Conservation (phyloP, 768 basidiomycete species). For the Boletus vermiculosoides region DNA sequence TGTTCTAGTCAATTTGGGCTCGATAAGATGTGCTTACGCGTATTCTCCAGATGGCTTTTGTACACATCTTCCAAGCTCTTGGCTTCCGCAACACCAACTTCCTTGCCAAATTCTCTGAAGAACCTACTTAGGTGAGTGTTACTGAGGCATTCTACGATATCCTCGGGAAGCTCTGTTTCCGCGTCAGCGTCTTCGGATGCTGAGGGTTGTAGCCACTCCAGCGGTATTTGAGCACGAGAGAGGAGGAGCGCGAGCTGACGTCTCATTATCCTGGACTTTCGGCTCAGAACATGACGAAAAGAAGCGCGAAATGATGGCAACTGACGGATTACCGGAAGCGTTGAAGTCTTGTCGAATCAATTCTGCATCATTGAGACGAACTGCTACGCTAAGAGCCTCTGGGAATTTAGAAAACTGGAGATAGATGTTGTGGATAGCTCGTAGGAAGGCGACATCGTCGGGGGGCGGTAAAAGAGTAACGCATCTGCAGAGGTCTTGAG, state of each 20-base stretch:
- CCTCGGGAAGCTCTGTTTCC: conserved; percentile 70
- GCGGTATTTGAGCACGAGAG: conserved; percentile 85
- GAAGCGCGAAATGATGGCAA: conserved; percentile 11
- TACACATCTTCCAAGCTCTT: conserved; percentile 97
- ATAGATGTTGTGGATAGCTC: conserved; percentile 87
- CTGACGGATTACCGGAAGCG: conserved; percentile 84
- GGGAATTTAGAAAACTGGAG: conserved; percentile 84
- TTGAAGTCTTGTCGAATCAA: conserved; percentile 87
- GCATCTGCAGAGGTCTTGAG: conserved; percentile 48
- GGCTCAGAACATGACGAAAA: not conserved
- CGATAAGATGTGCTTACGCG: conserved; percentile 48
- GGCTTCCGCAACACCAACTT: conserved; percentile 84
- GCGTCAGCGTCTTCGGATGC: conserved; percentile 49
- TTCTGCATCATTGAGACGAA: conserved; percentile 77
- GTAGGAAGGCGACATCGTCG: conserved; percentile 87
- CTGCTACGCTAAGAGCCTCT: conserved; percentile 84
- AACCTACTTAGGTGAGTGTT: conserved; percentile 80
- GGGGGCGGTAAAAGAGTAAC: conserved; percentile 89
- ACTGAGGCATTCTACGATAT: conserved; percentile 81
- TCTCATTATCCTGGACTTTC: conserved; percentile 68
- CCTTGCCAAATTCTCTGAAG: conserved; percentile 92
- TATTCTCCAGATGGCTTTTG: conserved; percentile 92
- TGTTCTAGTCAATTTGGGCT: not conserved
- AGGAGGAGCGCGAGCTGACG: conserved; percentile 93
- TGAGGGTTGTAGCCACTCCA: conserved; percentile 81